These are phyloP conservation scores for Rosa lucieae DNA, from an alignment of 306 rosid species.

Conservation along the genomic window DNA sequence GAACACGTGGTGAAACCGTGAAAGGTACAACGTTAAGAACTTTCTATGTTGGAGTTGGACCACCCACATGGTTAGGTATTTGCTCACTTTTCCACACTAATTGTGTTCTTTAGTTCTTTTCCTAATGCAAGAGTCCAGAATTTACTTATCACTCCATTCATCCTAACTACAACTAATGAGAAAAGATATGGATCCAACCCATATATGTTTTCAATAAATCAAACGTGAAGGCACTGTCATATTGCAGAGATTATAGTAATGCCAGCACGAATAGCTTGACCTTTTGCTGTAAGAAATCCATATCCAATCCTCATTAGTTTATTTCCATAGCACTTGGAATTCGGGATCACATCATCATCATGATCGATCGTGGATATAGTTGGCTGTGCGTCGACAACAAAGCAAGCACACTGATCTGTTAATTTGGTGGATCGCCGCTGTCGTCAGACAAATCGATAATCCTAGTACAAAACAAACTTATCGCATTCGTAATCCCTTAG, in stretches of 20 bases:
- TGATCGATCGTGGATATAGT: constrained; percentile 8
- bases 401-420: background rate
- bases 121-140: background rate
- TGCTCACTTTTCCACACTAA: too few species aligned
- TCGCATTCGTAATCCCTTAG: background rate
- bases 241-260: background rate
- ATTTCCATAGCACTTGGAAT: background rate
- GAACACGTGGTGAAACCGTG: background rate
- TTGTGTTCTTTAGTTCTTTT: background rate
- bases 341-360: background rate
- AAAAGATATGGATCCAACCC: background rate
- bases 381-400: background rate
- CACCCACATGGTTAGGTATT: background rate
- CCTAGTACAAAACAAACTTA: background rate
- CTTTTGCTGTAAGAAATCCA: constrained; percentile 1
- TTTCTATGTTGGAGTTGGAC: background rate
- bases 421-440: background rate
- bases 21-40: background rate
- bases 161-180: background rate
- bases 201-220: background rate
- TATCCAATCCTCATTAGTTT: background rate
- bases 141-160: background rate
- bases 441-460: background rate
- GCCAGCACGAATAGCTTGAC: background rate
- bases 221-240: constrained; percentile 11